Base-by-base conservation (phyloP, 768 basidiomycete species). In the Favolaschia claudopus region DNA sequence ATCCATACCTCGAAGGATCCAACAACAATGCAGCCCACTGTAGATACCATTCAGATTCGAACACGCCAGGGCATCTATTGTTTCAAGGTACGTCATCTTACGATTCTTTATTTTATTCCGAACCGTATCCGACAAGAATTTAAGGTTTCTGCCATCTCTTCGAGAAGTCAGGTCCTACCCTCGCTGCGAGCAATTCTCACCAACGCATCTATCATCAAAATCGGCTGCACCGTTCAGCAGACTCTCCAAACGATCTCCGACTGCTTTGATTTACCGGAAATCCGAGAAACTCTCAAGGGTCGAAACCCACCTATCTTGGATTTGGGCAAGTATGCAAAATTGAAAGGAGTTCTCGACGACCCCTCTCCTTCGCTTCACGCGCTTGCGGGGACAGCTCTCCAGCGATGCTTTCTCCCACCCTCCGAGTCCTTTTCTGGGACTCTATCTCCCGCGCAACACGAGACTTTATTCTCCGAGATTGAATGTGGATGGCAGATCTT, bases 141-240 rank as follows among this genome's bases (percentile, higher is more conserved):
- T n/a, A 47, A 46, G 45, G 46, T 25, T 19, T 38, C 3, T 44
- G 15, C 14, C 31, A 46, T 19, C 46, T 38, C 2, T 46, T 31
- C 2, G 19, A 37, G 9, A n/a, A 55, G 44, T 7, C 13, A 55
- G 25, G 3, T 55, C 9, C 7, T 40, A 22, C 54, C 54, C 7
- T 46, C 54, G 4, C 44, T 55, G 4, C 34, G 27, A 12, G 33
- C 54, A 10, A 47, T 46, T 38, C 22, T 55, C 31, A 55, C 45
- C 28, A 55, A 47, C 14, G 36, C 45, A 6, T 29, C 45, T 19
- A 47, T 55, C 20, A 33, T 55, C 29, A 55, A 55, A n/a, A 39
- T 55, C 15, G 54, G 54, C 1, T 13, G 40, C 25, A 32, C 54
- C 7, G 40, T 55, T 10, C 36, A 33, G 1, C 15, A 31, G 2